Percentiles rank a stretch among this genome's conserved stretches.
Conservation (phyloP, 306 rosid species). For the Citrullus colocynthis region DNA sequence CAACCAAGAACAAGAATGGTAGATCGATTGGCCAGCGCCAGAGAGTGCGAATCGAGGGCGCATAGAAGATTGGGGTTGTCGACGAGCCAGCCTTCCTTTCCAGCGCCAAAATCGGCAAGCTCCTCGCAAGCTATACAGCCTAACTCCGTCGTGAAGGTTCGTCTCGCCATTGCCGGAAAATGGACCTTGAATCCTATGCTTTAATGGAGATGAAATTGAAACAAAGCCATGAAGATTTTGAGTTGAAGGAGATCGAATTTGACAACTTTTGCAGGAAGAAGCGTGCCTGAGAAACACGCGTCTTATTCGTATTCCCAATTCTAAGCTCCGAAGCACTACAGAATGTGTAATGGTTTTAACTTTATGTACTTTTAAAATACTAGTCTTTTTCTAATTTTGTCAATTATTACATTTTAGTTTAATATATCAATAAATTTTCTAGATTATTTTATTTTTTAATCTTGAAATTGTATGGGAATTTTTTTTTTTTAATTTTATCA, state of each 20-base stretch:
- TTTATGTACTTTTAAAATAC: not conserved
- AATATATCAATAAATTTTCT: no score
- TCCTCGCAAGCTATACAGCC: constrained; percentile 86
- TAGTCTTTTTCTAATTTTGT: no score
- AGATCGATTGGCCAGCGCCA: constrained; percentile 64
- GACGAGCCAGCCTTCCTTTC: constrained; percentile 75
- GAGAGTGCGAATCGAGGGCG: constrained; percentile 72
- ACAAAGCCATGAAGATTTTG: not conserved
- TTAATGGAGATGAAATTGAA: not conserved
- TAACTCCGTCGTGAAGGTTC: constrained; percentile 50
- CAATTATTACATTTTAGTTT: no score
- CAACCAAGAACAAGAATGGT: constrained; percentile 55
- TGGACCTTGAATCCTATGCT: not conserved
- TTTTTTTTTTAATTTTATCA: no score
- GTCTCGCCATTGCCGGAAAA: constrained; percentile 34
- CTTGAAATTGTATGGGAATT: no score
- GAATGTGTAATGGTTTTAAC: not conserved
- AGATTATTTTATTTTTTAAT: no score
- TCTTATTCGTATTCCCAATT: not conserved
- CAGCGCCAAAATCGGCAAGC: constrained; percentile 70
- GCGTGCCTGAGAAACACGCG: not conserved
- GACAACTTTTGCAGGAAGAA: not conserved
- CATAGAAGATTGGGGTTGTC: constrained; percentile 55
- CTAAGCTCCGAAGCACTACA: not conserved
- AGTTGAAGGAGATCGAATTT: not conserved